These are phyloP conservation scores for Blastomyces percursus DNA, from an alignment of 2,329 filamentous ascomycete genomes.

Conservation along the genomic window DNA sequence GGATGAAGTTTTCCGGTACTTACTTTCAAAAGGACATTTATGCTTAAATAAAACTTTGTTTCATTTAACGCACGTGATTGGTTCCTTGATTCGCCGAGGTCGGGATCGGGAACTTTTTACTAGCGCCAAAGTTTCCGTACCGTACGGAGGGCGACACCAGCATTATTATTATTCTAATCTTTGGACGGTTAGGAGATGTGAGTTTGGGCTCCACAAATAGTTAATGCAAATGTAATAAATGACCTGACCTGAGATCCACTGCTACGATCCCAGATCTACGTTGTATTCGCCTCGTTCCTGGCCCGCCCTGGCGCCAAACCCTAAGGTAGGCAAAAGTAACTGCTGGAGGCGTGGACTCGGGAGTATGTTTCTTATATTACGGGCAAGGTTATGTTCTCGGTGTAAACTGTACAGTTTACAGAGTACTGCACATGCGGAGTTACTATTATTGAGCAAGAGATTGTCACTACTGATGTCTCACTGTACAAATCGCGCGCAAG, in stretches of 20 bases:
- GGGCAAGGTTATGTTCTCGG: not conserved
- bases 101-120: too few relatives aligned
- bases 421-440: too few relatives aligned
- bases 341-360: not conserved
- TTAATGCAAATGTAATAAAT: too few relatives aligned
- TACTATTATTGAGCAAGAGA: not conserved
- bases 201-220: not conserved
- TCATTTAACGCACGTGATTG: too few relatives aligned
- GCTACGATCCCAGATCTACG: slow-evolving; percentile 16
- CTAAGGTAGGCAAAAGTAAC: slow-evolving; percentile 17
- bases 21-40: too few relatives aligned
- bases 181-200: not conserved
- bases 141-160: too few relatives aligned
- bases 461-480: not conserved
- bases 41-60: too few relatives aligned
- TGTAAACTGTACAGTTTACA: too few relatives aligned
- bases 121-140: too few relatives aligned
- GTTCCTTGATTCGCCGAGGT: too few relatives aligned
- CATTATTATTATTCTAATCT: not conserved
- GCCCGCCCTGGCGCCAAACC: slow-evolving; percentile 20
- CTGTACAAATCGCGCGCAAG: slow-evolving; percentile 10
- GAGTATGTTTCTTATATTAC: not conserved
- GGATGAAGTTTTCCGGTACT: too few relatives aligned
- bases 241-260: too few relatives aligned
- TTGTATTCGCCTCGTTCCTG: slow-evolving; percentile 22